A percentile compares a stretch with the other conserved stretches of the same genome.
Evolutionary conservation across 2,329 filamentous ascomycete genomes (phyloP).

Genomic region (Cordyceps cateniannulata): DNA sequence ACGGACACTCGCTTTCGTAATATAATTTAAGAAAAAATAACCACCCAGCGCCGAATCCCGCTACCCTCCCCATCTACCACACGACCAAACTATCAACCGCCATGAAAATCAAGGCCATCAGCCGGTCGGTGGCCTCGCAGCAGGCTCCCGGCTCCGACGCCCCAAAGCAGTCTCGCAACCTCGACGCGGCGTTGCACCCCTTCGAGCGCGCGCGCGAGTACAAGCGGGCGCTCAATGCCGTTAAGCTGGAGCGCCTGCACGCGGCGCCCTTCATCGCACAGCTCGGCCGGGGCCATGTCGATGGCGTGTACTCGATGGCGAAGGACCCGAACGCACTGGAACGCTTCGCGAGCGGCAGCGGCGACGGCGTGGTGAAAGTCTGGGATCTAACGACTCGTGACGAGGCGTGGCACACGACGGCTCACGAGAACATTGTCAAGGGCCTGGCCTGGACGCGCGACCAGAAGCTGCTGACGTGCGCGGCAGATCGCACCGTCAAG

Average conservation of each 20-base stretch:
- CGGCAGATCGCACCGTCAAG: constrained; percentile 79
- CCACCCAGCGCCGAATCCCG: neutral
- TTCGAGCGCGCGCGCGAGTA: constrained; percentile 84
- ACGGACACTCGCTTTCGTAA: neutral
- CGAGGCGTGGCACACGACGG: constrained; percentile 70
- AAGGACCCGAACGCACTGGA: constrained; percentile 72
- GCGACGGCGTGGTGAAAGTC: constrained; percentile 90
- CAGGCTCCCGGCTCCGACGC: constrained; percentile 62
- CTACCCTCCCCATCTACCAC: neutral
- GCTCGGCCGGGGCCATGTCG: constrained; percentile 84
- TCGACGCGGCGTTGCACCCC: constrained; percentile 81
- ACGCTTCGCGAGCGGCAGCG: constrained; percentile 74
- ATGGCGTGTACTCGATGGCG: constrained; percentile 73
- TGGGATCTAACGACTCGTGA: constrained; percentile 71
- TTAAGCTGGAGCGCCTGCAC: constrained; percentile 92
- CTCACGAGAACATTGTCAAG: constrained; percentile 92
- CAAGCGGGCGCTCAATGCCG: constrained; percentile 59
- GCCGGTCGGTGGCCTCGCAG: constrained; percentile 55
- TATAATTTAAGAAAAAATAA: neutral
- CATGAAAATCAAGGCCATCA: constrained; percentile 61
- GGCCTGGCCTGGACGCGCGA: constrained; percentile 84
- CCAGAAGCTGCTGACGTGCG: constrained; percentile 78
- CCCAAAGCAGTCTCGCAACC: constrained; percentile 59
- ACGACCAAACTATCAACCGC: constrained; percentile 3
- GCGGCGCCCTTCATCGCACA: constrained; percentile 68